A percentile compares a stretch with the other conserved stretches of the same genome.
Conservation (phyloP, 2,329 filamentous ascomycete species). For the Fusarium sp. region DNA sequence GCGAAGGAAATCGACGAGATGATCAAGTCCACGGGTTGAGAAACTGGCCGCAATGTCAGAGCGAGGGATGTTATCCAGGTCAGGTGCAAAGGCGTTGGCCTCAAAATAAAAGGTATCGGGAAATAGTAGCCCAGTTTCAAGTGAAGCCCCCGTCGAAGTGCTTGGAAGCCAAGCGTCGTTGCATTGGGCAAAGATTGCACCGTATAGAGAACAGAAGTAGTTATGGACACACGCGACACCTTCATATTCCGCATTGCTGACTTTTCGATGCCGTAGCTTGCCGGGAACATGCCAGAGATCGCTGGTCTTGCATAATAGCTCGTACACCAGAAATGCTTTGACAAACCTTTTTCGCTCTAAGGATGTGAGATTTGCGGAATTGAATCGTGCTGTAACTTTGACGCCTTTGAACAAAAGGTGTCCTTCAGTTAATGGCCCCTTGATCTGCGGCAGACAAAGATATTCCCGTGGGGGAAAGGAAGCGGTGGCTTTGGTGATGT, state of each 20-base stretch:
- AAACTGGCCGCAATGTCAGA: neutral
- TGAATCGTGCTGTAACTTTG: neutral
- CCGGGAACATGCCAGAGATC: neutral
- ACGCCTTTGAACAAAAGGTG: slow-evolving; percentile 9
- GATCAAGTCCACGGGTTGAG: neutral
- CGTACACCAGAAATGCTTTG: slow-evolving; percentile 15
- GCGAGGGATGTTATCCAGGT: too few relatives aligned
- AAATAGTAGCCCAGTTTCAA: neutral
- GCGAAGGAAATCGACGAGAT: neutral
- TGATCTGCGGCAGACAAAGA: slow-evolving; percentile 8
- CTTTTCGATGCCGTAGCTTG: accelerated
- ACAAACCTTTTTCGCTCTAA: slow-evolving; percentile 12
- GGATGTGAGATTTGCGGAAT: neutral
- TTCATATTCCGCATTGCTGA: neutral
- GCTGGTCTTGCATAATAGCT: slow-evolving; percentile 10
- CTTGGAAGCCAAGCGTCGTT: neutral
- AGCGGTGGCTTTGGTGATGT: slow-evolving; percentile 29
- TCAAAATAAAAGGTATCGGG: slow-evolving; percentile 21
- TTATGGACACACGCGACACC: slow-evolving; percentile 11
- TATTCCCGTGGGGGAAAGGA: slow-evolving; percentile 15
- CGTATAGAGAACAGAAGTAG: slow-evolving; percentile 22
- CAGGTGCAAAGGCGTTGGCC: neutral
- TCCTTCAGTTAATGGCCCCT: neutral
- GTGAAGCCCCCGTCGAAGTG: neutral
- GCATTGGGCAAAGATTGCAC: slow-evolving; percentile 20